A percentile compares a stretch with the other conserved stretches of the same genome.
Evolutionary conservation across 2,329 filamentous ascomycete species (phyloP).

Genomic region (Sporothrix schenckii): DNA sequence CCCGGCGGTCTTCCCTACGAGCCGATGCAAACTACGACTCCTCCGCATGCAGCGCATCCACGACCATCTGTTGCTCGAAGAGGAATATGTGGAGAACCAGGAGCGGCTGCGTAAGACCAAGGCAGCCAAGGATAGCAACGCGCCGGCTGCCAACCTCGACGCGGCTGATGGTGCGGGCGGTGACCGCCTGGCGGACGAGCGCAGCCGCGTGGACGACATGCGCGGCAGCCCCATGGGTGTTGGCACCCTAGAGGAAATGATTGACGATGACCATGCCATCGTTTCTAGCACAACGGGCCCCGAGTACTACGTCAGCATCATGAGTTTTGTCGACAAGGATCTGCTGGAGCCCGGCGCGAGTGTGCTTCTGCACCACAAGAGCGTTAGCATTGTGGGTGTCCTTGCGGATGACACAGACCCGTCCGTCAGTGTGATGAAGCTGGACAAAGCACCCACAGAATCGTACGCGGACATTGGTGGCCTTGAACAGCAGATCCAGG

Average conservation of each 20-base stretch:
- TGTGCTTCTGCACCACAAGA: conserved; percentile 95
- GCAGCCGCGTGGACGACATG: conserved; percentile 96
- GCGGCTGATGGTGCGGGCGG: conserved; percentile 50
- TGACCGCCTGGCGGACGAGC: conserved; percentile 92
- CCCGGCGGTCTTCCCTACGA: conserved; percentile 89
- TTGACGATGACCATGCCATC: conserved; percentile 98
- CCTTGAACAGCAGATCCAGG: conserved; percentile 91
- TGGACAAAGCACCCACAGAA: conserved; percentile 97
- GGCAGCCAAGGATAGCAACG: conserved; percentile 70
- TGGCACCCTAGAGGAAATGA: conserved; percentile 96
- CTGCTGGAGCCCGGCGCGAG: conserved; percentile 94
- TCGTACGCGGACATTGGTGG: conserved; percentile 99
- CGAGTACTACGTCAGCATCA: conserved; percentile 99
- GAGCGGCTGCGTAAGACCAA: conserved; percentile 93
- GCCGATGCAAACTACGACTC: conserved; percentile 94
- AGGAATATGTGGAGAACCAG: conserved; percentile 99
- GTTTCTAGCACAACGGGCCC: conserved; percentile 96
- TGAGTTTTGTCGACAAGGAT: conserved; percentile 99
- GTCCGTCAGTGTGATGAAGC: conserved; percentile 96
- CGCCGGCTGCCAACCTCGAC: conserved; percentile 69
- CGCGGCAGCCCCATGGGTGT: conserved; percentile 98
- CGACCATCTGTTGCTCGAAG: conserved; percentile 93
- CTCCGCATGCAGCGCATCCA: conserved; percentile 98
- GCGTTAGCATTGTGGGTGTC: conserved; percentile 95
- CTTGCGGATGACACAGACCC: conserved; percentile 95